Conservation (phyloP, 2,329 filamentous ascomycete genomes). For the Stemphylium beticola region DNA sequence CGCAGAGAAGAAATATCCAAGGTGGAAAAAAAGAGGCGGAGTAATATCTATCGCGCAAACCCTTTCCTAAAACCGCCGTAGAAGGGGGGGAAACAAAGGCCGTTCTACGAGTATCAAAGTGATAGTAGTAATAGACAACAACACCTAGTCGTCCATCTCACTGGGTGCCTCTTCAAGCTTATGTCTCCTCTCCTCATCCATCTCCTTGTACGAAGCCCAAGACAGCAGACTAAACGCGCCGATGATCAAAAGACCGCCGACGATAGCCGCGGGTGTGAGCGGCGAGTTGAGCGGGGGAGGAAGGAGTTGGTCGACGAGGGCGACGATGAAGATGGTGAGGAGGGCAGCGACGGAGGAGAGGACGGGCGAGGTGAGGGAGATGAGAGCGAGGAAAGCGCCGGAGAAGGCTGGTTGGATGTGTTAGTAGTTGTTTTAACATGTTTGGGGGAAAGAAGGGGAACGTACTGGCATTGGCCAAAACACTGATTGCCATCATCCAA, state of each 20-base stretch:
- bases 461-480: constrained; percentile 81
- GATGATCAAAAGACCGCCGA: constrained; percentile 87
- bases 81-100: not conserved
- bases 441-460: constrained; percentile 23
- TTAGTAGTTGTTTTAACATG: constrained; percentile 13
- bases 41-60: not conserved
- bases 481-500: constrained; percentile 78
- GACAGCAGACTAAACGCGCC: constrained; percentile 84
- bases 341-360: constrained; percentile 90
- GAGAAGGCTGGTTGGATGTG: constrained; percentile 67
- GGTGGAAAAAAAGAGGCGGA: not conserved
- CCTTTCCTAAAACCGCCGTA: not conserved
- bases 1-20: not conserved
- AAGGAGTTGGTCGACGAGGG: constrained; percentile 85
- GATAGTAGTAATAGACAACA: not conserved
- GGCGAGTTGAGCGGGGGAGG: constrained; percentile 72
- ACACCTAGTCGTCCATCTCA: constrained; percentile 50
- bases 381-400: constrained; percentile 89
- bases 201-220: constrained; percentile 92
- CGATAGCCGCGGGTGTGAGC: constrained; percentile 74
- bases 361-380: constrained; percentile 90
- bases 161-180: constrained; percentile 55
- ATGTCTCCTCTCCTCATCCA: constrained; percentile 79
- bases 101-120: not conserved
- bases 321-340: constrained; percentile 95